Conservation (phyloP, 805 yeast species). For the Cyberlindnera maclurae region DNA sequence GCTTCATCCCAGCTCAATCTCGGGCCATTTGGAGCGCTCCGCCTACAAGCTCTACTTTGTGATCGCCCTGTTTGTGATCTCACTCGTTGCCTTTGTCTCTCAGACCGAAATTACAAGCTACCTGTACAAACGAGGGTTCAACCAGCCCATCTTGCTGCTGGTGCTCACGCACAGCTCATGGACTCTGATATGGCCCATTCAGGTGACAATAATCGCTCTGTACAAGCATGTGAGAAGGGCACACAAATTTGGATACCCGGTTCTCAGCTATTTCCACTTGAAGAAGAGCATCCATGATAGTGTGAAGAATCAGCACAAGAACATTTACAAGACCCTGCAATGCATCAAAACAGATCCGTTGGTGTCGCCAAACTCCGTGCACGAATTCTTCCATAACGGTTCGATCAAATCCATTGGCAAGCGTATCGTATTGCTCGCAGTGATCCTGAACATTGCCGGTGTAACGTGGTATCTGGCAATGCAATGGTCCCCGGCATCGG, state of each 20-base stretch:
- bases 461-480: conserved; percentile 83
- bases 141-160: conserved; percentile 65
- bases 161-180: conserved; percentile 72
- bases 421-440: conserved; percentile 38
- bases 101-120: conserved; percentile 80
- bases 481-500: conserved; percentile 72
- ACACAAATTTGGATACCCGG: conserved; percentile 6
- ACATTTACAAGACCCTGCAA: conserved; percentile 30
- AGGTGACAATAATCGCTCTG: conserved; percentile 42
- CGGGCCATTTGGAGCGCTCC: conserved; percentile 14
- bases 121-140: conserved; percentile 49
- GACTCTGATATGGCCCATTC: conserved; percentile 68
- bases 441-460: conserved; percentile 68
- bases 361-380: conserved; percentile 9
- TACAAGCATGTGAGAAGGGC: conserved; percentile 34
- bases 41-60: conserved; percentile 9
- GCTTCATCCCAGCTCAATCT: not conserved
- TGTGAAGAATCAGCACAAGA: conserved; percentile 36
- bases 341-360: conserved; percentile 12
- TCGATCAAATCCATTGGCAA: conserved; percentile 34
- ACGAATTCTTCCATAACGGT: conserved; percentile 7
- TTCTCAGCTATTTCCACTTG: conserved; percentile 11
- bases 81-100: conserved; percentile 55
- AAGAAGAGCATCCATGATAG: conserved; percentile 27
- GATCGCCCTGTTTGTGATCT: conserved; percentile 34